A percentile compares a stretch with the other conserved stretches of the same genome.
phyloP scores from a whole-genome alignment of 352 stramenopile genomes.

The Pythium periplocum region DNA sequence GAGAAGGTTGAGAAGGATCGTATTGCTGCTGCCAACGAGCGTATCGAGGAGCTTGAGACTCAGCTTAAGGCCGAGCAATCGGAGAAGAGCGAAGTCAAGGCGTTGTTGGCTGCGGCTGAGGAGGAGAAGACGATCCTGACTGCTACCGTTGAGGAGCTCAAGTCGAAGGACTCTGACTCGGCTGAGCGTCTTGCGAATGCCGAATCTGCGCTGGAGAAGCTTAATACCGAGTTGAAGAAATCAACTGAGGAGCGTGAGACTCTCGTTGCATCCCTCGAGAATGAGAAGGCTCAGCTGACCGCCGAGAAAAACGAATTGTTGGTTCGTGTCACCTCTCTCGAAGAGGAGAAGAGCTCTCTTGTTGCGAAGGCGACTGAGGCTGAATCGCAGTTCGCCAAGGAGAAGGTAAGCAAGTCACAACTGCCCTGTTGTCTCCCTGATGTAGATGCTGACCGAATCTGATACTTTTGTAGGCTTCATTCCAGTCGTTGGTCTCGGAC shows the following conservation, averaged over 20 bases:
- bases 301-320: conserved; percentile 16
- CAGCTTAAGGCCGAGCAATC: conserved; percentile 1
- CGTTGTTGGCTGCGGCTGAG: conserved; percentile 5
- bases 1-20: conserved; percentile 19
- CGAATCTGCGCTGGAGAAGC: conserved; percentile 14
- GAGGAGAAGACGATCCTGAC: conserved; percentile 20
- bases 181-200: conserved; percentile 10
- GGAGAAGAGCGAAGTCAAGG: conserved; percentile 17
- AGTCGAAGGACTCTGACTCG: conserved; percentile 4
- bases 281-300: conserved; percentile 15
- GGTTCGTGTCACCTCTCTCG: conserved; percentile 17
- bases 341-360: conserved; percentile 20
- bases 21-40: neutral
- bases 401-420: conserved; percentile 5
- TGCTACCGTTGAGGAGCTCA: conserved; percentile 1
- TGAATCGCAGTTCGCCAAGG: conserved; percentile 19
- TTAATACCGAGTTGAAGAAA: conserved; percentile 8
- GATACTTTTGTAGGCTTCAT: neutral
- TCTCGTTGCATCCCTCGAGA: conserved; percentile 22
- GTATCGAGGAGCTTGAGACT: conserved; percentile 11
- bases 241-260: conserved; percentile 15
- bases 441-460: no score
- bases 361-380: conserved; percentile 15
- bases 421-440: no score
- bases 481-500: conserved; percentile 22